Conservation (phyloP, 495 filamentous ascomycete genomes). For the Achaetomiella virescens region DNA sequence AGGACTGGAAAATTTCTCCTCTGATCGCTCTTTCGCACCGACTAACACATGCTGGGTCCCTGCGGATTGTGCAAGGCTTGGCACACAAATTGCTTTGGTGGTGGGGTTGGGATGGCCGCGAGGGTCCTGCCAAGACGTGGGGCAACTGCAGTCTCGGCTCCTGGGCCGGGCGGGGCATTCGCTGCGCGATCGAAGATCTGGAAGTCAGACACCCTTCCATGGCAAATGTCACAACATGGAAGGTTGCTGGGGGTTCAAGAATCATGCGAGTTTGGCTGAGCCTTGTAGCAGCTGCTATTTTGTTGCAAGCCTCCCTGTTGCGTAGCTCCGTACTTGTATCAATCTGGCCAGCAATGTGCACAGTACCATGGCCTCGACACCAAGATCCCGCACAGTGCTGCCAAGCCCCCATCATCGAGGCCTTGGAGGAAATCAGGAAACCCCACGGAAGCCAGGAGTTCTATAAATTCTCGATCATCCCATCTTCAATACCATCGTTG, state of each 20-base stretch:
- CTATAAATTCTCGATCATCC: background rate
- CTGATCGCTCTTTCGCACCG: background rate
- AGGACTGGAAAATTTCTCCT: conserved; percentile 5
- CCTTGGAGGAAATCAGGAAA: background rate
- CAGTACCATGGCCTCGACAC: too few species aligned
- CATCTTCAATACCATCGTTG: background rate
- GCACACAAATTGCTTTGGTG: conserved; percentile 6
- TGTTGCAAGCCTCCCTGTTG: too few species aligned
- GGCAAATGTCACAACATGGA: background rate
- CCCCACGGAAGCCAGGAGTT: background rate
- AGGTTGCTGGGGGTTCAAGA: background rate
- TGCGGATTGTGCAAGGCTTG: conserved; percentile 7
- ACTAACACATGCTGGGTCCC: conserved; percentile 8
- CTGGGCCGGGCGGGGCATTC: background rate
- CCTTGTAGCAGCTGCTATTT: too few species aligned
- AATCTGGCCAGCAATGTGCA: too few species aligned
- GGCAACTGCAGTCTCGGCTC: background rate
- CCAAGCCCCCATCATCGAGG: background rate
- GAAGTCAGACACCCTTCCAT: too few species aligned
- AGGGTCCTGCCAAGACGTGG: conserved; percentile 2
- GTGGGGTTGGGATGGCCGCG: background rate
- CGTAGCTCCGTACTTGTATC: too few species aligned
- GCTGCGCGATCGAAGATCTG: background rate
- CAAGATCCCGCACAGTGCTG: background rate
- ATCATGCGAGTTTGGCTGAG: too few species aligned